Percentiles rank a stretch among this genome's conserved stretches.
These are phyloP conservation scores for Trichoderma oligosporum DNA, from an alignment of 2,329 filamentous ascomycete species.

Conservation along the genomic window DNA sequence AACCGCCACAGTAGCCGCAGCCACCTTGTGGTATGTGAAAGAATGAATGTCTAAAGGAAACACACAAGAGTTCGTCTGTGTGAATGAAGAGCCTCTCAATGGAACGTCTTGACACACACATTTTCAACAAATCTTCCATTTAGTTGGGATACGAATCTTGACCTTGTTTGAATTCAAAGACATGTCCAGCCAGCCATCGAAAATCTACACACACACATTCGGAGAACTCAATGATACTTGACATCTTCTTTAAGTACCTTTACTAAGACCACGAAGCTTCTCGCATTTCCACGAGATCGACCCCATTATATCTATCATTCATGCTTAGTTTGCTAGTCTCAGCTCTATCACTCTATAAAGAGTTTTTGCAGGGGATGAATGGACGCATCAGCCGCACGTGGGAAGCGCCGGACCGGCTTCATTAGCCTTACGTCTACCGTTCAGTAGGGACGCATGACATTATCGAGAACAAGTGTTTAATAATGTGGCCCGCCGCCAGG, in stretches of 20 bases:
- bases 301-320: too few relatives aligned
- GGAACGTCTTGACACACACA: not conserved
- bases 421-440: not conserved
- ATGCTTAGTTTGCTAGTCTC: too few relatives aligned
- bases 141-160: too few relatives aligned
- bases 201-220: too few relatives aligned
- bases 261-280: too few relatives aligned
- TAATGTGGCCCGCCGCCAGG: constrained; percentile 3
- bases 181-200: too few relatives aligned
- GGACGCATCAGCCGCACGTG: constrained; percentile 1
- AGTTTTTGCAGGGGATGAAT: not conserved
- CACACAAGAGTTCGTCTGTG: not conserved
- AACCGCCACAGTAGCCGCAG: not conserved
- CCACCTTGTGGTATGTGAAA: not conserved
- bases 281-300: not conserved
- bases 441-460: not conserved
- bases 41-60: not conserved
- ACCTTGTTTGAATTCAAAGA: too few relatives aligned
- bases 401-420: not conserved
- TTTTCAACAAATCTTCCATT: too few relatives aligned
- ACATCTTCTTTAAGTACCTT: too few relatives aligned
- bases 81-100: not conserved
- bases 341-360: too few relatives aligned
- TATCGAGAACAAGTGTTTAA: not conserved
- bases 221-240: too few relatives aligned